These are phyloP conservation scores for Medicago arabica DNA, from an alignment of 306 rosid species.

Conservation along the genomic window DNA sequence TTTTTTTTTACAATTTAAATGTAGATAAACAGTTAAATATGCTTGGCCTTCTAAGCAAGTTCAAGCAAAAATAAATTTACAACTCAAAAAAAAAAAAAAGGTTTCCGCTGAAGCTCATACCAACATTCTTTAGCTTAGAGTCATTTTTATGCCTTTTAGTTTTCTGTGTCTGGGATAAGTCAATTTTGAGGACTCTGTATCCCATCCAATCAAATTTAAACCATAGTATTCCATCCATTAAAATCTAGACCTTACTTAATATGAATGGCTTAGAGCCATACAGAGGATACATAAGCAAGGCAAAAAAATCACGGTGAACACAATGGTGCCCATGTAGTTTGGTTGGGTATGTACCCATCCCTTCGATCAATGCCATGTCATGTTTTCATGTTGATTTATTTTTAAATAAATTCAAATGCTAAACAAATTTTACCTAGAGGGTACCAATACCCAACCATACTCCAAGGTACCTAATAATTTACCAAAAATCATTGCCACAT, in stretches of 20 bases:
- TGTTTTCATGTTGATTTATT: too few relatives aligned
- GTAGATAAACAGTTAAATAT: slow-evolving; percentile 2
- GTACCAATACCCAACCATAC: too few relatives aligned
- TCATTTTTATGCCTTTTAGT: not conserved
- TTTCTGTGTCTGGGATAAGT: slow-evolving; percentile 6
- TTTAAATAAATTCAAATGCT: too few relatives aligned
- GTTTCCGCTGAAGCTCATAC: not conserved
- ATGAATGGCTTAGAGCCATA: not conserved
- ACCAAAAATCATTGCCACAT: not conserved
- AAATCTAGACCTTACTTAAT: not conserved
- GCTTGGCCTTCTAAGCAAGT: slow-evolving; percentile 3
- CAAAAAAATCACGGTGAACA: not conserved
- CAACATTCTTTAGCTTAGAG: not conserved
- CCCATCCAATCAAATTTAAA: not conserved
- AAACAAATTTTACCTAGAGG: too few relatives aligned
- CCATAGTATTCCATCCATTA: not conserved
- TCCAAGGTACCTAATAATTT: too few relatives aligned
- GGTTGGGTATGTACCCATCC: too few relatives aligned
- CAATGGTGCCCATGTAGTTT: too few relatives aligned
- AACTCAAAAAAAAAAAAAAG: not conserved
- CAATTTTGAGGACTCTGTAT: not conserved
- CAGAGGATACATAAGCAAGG: not conserved
- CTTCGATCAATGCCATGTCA: too few relatives aligned
- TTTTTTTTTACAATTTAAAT: not conserved
- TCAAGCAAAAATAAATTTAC: not conserved